Evolutionary conservation across 2,329 filamentous ascomycete species (phyloP).

Genomic region (Fusarium multiceps): DNA sequence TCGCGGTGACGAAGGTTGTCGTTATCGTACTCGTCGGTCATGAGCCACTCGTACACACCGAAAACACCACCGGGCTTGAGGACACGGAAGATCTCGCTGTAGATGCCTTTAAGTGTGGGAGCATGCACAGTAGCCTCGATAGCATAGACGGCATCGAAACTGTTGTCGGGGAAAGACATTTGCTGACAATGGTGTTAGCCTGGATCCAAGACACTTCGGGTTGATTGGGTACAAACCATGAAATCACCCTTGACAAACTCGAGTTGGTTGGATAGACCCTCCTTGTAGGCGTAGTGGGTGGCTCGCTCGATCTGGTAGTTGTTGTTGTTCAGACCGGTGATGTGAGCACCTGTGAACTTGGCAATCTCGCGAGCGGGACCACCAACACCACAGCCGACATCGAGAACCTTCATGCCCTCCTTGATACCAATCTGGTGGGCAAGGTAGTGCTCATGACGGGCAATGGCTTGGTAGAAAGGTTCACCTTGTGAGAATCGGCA

Average conservation of each 20-base stretch:
- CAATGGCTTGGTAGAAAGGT: slow-evolving; percentile 89
- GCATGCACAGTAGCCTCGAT: slow-evolving; percentile 98
- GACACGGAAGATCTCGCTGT: slow-evolving; percentile 93
- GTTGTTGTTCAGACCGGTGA: slow-evolving; percentile 97
- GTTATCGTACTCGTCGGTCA: slow-evolving; percentile 96
- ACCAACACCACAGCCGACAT: slow-evolving; percentile 97
- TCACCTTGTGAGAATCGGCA: slow-evolving; percentile 91
- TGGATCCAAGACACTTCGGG: not conserved
- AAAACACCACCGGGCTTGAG: slow-evolving; percentile 96
- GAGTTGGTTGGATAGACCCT: slow-evolving; percentile 82
- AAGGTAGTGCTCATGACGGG: slow-evolving; percentile 97
- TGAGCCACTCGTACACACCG: slow-evolving; percentile 98
- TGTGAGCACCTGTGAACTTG: slow-evolving; percentile 90
- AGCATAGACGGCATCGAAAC: slow-evolving; percentile 94
- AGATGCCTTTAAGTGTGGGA: slow-evolving; percentile 88
- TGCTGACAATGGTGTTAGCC: slow-evolving; percentile 63
- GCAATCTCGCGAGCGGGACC: slow-evolving; percentile 95
- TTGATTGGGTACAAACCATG: slow-evolving; percentile 68
- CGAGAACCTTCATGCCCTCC: slow-evolving; percentile 88
- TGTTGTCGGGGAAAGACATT: slow-evolving; percentile 93
- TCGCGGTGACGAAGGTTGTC: slow-evolving; percentile 85
- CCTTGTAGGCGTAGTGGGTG: slow-evolving; percentile 83
- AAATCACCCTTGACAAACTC: slow-evolving; percentile 95
- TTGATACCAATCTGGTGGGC: slow-evolving; percentile 88
- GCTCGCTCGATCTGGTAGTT: slow-evolving; percentile 98